Percentiles rank a stretch among this genome's conserved stretches.
These are phyloP conservation scores for Platanthera guangdongensis DNA, from an alignment of 106 monocot species.

Conservation along the genomic window DNA sequence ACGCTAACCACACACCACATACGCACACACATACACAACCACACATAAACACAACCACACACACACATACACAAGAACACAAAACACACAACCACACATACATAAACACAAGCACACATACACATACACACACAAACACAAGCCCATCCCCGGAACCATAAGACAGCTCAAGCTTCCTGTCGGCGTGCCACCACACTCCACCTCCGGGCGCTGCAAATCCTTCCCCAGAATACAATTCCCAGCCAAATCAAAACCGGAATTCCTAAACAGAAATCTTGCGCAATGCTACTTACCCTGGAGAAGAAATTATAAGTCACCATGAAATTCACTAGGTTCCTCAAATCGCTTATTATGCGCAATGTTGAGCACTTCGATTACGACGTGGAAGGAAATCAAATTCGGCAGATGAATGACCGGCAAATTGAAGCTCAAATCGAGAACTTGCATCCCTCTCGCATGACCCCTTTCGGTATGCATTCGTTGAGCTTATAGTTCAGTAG, in stretches of 20 bases:
- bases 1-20: too few species aligned
- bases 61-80: too few species aligned
- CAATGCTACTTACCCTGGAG: slow-evolving; percentile 58
- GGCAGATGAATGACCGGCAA: slow-evolving; percentile 54
- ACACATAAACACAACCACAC: too few species aligned
- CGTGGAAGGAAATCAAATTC: slow-evolving; percentile 46
- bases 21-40: too few species aligned
- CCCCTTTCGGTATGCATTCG: slow-evolving; percentile 67
- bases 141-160: slow-evolving; percentile 14
- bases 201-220: slow-evolving; percentile 61
- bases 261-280: slow-evolving; percentile 26
- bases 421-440: slow-evolving; percentile 82
- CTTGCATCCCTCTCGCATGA: slow-evolving; percentile 44
- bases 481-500: slow-evolving; percentile 77
- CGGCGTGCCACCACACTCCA: slow-evolving; percentile 41
- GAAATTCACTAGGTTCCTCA: slow-evolving; percentile 56
- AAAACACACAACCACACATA: too few species aligned
- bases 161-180: slow-evolving; percentile 37
- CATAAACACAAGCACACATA: too few species aligned
- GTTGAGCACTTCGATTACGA: slow-evolving; percentile 65
- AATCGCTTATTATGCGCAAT: slow-evolving; percentile 69
- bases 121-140: too few species aligned
- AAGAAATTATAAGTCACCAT: slow-evolving; percentile 65
- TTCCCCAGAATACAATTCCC: slow-evolving; percentile 74
- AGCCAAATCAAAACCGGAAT: slow-evolving; percentile 59